Evolutionary conservation across 495 filamentous ascomycete species (phyloP), one percentile per base, ranked within the genome.

Genomic region (Hamigera avellanea): DNA sequence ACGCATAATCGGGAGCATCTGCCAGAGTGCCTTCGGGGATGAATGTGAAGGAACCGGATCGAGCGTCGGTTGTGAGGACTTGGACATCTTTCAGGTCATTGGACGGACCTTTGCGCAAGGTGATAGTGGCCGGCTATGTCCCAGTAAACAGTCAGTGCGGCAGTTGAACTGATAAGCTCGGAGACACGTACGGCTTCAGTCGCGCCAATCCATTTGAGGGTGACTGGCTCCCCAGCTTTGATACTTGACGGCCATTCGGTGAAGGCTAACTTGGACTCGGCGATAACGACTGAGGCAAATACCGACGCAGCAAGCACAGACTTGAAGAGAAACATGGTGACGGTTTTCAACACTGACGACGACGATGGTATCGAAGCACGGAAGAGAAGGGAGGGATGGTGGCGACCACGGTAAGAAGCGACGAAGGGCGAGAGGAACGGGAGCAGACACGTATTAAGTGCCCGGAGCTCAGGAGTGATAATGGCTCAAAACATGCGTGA

Each of bases 101-200:
- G 0, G 62, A 33, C 2, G 41, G 25, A 19, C 69, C 69, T 46
- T 65, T 54, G 18, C 67, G 62, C 15, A 72, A 52, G 19, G 54
- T 61, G 26, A 72, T 54, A 8, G 57, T 71, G 2, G 56, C 57
- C 6, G 59, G 54, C 61, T 67, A 27, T n/a, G n/a, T n/a, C n/a
- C n/a, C n/a, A n/a, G n/a, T n/a, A 23, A 41, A 6, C 3, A 3
- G 19, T 41, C 29, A 45, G 42, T 16, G 31, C 28, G 16, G 15
- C 36, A n/a, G n/a, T n/a, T n/a, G n/a, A n/a, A n/a, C n/a, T n/a
- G n/a, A n/a, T n/a, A n/a, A n/a, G 6, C 27, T 33, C 9, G 26
- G 18, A 14, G n/a, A 8, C 12, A 37, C 53, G 43, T 56, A 65
- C 61, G 18, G 45, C 40, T 26, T 44, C 42, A 28, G 50, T 42